Evolutionary conservation across 345 rosid genomes (phyloP).

Genomic region (Hevea brasiliensis): DNA sequence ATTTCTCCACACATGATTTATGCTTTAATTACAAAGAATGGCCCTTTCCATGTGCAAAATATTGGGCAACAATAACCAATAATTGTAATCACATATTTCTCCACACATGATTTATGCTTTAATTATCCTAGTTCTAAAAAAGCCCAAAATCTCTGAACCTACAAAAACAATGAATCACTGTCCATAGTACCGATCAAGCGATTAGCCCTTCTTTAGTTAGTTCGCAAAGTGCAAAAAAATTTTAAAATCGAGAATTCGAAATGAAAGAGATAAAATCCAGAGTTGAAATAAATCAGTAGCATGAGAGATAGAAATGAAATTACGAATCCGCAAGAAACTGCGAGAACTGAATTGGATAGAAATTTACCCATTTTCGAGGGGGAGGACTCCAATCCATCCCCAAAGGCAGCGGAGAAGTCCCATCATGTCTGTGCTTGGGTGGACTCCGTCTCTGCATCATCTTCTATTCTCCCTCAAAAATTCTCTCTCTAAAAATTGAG

Average conservation of each 20-base stretch:
- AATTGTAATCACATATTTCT: not conserved
- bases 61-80: not conserved
- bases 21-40: too few relatives aligned
- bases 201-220: not conserved
- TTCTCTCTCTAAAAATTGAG: not conserved
- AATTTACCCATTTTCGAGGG: conserved; percentile 85
- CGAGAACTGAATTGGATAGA: conserved; percentile 5
- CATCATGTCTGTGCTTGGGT: conserved; percentile 96
- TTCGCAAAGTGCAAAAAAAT: not conserved
- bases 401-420: conserved; percentile 95
- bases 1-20: not conserved
- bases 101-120: not conserved
- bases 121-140: not conserved
- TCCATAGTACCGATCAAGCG: not conserved
- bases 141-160: not conserved
- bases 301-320: not conserved
- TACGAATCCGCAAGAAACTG: too few relatives aligned
- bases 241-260: not conserved
- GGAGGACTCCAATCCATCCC: conserved; percentile 99
- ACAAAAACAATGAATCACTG: not conserved
- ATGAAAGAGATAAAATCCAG: not conserved
- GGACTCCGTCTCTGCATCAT: conserved; percentile 88
- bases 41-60: not conserved
- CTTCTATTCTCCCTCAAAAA: not conserved
- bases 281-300: not conserved